Conservation (phyloP, 164 flowering plant species). For the Cinnamomum chago region DNA sequence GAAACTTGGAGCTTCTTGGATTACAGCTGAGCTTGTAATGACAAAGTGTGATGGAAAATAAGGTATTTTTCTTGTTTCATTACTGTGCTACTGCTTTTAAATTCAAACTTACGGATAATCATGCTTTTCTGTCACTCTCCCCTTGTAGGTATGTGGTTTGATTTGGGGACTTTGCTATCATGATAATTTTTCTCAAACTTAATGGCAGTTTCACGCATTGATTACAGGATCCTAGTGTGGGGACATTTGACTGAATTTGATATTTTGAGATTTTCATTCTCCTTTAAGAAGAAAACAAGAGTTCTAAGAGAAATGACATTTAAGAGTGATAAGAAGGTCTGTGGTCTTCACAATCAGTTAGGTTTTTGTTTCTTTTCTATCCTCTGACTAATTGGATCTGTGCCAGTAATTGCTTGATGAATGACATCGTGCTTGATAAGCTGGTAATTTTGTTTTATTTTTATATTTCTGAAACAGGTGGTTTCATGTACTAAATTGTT, state of each 20-base stretch:
- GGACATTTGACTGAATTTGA: neutral
- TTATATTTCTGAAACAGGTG: neutral
- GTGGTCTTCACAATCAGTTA: neutral
- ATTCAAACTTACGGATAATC: neutral
- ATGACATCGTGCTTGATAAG: neutral
- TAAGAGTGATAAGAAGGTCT: constrained; percentile 14
- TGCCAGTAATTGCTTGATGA: constrained; percentile 2
- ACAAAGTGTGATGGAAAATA: neutral
- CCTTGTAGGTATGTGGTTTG: neutral
- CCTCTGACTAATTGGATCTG: neutral
- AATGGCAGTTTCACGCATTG: neutral
- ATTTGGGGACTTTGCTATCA: neutral
- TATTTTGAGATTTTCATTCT: neutral
- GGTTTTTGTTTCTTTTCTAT: neutral
- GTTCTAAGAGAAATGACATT: constrained; percentile 16
- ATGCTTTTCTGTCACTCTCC: neutral
- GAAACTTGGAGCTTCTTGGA: neutral
- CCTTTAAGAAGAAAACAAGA: neutral
- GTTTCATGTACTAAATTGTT: neutral
- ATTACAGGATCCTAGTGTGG: constrained; percentile 8
- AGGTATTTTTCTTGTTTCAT: neutral
- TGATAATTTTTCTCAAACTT: neutral
- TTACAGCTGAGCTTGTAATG: neutral
- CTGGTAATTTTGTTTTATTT: neutral
- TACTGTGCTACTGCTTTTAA: neutral